phyloP scores from a whole-genome alignment of 495 filamentous ascomycete species.

The Gamarada debralockiae region DNA sequence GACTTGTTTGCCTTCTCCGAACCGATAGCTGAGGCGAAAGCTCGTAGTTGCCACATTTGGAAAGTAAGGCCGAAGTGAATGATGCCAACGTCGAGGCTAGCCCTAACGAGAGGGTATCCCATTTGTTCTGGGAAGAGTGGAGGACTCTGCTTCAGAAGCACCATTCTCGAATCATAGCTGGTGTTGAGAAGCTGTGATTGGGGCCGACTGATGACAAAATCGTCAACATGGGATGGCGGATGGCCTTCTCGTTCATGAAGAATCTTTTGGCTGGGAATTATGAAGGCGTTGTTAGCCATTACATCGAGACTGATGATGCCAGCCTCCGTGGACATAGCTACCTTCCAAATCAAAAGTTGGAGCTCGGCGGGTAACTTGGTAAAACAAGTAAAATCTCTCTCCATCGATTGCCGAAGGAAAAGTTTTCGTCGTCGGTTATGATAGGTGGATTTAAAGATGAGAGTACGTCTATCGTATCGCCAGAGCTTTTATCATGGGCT shows the following conservation, averaged over 20 bases:
- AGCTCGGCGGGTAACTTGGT: background rate
- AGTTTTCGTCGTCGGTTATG: too few species aligned
- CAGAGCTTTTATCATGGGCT: too few species aligned
- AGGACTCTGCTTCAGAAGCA: background rate
- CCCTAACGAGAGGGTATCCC: background rate
- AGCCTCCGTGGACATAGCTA: background rate
- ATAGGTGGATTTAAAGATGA: too few species aligned
- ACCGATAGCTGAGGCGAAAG: background rate
- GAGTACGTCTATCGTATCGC: too few species aligned
- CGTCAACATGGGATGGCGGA: background rate
- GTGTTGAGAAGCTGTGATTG: background rate
- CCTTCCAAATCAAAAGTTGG: background rate
- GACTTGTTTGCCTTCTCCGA: background rate
- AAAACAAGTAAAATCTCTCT: background rate
- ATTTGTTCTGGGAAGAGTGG: background rate
- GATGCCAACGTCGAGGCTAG: background rate
- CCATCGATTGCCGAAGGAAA: too few species aligned
- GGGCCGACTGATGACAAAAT: background rate
- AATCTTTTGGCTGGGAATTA: background rate
- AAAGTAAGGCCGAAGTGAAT: conserved; percentile 1
- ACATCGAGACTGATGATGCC: background rate
- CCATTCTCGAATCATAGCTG: background rate
- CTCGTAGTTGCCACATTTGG: background rate
- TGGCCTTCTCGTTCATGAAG: background rate
- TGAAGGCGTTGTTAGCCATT: background rate